Conservation (phyloP, 1,139 yeast species). For the Nakaseomyces bracarensis region DNA sequence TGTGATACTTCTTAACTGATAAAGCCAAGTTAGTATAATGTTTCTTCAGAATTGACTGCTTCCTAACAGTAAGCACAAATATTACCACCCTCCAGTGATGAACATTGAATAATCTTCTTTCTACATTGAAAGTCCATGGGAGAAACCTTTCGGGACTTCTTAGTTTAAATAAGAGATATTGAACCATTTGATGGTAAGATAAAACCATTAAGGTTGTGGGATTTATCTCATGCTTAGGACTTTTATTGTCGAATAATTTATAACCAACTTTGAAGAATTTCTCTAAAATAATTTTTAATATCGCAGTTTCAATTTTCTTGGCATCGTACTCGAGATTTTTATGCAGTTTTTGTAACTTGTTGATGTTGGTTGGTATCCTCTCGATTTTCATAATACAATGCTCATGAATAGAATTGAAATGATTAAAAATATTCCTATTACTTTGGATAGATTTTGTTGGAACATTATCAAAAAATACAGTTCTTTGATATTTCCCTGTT, state of each 20-base stretch:
- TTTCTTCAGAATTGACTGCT: slow-evolving; percentile 3
- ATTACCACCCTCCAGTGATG: not conserved
- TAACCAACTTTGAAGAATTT: slow-evolving; percentile 13
- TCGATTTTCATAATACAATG: slow-evolving; percentile 38
- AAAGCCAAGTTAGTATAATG: slow-evolving; percentile 5
- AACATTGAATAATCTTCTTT: not conserved
- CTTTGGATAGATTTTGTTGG: slow-evolving; percentile 35
- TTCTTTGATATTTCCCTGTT: slow-evolving; percentile 30
- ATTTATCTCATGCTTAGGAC: not conserved
- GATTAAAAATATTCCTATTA: slow-evolving; percentile 30
- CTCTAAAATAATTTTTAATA: slow-evolving; percentile 24
- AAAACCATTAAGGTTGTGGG: slow-evolving; percentile 1
- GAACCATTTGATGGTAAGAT: slow-evolving; percentile 3
- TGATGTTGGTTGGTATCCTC: slow-evolving; percentile 41
- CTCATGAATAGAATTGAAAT: slow-evolving; percentile 25
- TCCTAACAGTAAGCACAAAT: not conserved
- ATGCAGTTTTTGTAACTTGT: slow-evolving; percentile 32
- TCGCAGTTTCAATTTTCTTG: slow-evolving; percentile 36
- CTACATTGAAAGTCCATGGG: slow-evolving; percentile 4
- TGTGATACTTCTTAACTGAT: not conserved
- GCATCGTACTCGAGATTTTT: slow-evolving; percentile 34
- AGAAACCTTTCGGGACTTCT: slow-evolving; percentile 7
- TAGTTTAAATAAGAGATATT: not conserved
- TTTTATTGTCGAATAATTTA: not conserved
- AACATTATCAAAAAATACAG: slow-evolving; percentile 44